phyloP scores from a whole-genome alignment of 768 basidiomycete species.

The Sarcodon sp. region DNA sequence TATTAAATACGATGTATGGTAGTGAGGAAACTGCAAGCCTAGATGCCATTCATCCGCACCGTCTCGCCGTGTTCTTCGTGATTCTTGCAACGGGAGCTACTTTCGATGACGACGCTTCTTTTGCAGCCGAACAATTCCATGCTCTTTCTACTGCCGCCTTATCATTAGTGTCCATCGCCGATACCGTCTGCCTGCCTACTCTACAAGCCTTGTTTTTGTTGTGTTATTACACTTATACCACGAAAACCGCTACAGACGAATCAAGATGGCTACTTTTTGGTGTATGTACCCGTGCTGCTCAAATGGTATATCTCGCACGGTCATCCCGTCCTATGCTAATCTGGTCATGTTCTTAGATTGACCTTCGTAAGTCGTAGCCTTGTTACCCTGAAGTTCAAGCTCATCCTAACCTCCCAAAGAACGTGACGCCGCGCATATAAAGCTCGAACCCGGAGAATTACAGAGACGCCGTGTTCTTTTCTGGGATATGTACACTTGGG shows the following conservation, averaged over 20 bases:
- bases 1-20: slow-evolving; percentile 31
- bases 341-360: slow-evolving; percentile 23
- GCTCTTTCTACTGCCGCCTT: slow-evolving; percentile 34
- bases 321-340: background rate
- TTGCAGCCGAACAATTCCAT: slow-evolving; percentile 18
- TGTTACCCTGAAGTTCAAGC: background rate
- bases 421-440: slow-evolving; percentile 37
- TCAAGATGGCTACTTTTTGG: slow-evolving; percentile 37
- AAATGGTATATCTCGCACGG: slow-evolving; percentile 23
- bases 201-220: slow-evolving; percentile 35
- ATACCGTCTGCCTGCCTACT: slow-evolving; percentile 31
- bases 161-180: slow-evolving; percentile 28
- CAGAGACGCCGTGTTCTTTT: slow-evolving; percentile 34
- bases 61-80: slow-evolving; percentile 39
- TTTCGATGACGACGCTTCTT: slow-evolving; percentile 16
- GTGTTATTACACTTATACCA: slow-evolving; percentile 26
- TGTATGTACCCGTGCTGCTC: slow-evolving; percentile 26
- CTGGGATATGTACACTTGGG: slow-evolving; percentile 40
- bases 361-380: slow-evolving; percentile 29
- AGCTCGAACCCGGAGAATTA: slow-evolving; percentile 28
- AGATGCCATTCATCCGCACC: slow-evolving; percentile 28
- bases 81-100: slow-evolving; percentile 31
- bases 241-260: slow-evolving; percentile 29
- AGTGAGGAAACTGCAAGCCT: slow-evolving; percentile 17
- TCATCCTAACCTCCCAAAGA: slow-evolving; percentile 18